Evolutionary conservation across 2,329 filamentous ascomycete genomes (phyloP).

Genomic region (Drechslera avenae): DNA sequence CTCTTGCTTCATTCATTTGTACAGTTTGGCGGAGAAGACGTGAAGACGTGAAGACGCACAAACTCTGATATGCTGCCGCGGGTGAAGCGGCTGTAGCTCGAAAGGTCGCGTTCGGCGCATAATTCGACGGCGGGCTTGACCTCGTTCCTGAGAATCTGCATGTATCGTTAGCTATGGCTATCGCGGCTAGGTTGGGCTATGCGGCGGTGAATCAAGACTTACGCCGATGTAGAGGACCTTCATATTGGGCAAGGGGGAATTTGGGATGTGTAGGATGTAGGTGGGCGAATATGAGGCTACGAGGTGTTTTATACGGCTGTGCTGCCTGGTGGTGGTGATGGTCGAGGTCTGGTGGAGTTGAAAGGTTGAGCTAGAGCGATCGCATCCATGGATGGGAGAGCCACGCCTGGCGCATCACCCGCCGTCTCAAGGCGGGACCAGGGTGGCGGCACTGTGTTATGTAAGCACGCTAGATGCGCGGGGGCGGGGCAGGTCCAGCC

Average conservation of each 20-base stretch:
- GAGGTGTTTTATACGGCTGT: background rate
- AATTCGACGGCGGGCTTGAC: slow-evolving; percentile 75
- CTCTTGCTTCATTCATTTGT: background rate
- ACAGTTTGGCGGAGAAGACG: background rate
- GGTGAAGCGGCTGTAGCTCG: slow-evolving; percentile 80
- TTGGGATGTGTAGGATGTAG: background rate
- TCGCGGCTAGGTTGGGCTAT: background rate
- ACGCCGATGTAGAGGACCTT: slow-evolving; percentile 89
- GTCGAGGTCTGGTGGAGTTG: background rate
- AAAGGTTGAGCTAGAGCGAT: background rate
- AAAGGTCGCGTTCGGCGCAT: slow-evolving; percentile 75
- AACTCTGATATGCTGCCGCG: slow-evolving; percentile 48
- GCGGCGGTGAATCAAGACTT: slow-evolving; percentile 49
- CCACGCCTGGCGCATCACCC: background rate
- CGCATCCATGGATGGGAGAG: background rate
- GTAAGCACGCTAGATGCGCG: slow-evolving; percentile 26
- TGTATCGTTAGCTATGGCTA: background rate
- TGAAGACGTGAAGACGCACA: slow-evolving; percentile 25
- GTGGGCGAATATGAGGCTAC: background rate
- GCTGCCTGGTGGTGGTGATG: background rate
- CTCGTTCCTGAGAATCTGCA: slow-evolving; percentile 81
- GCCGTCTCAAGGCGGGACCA: slow-evolving; percentile 2
- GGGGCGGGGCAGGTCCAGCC: slow-evolving; percentile 32
- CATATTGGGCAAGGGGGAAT: slow-evolving; percentile 63
- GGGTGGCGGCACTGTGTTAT: slow-evolving; percentile 14